These are phyloP conservation scores for Gypsophila paniculata DNA, from an alignment of 179 eudicot species.

Conservation along the genomic window DNA sequence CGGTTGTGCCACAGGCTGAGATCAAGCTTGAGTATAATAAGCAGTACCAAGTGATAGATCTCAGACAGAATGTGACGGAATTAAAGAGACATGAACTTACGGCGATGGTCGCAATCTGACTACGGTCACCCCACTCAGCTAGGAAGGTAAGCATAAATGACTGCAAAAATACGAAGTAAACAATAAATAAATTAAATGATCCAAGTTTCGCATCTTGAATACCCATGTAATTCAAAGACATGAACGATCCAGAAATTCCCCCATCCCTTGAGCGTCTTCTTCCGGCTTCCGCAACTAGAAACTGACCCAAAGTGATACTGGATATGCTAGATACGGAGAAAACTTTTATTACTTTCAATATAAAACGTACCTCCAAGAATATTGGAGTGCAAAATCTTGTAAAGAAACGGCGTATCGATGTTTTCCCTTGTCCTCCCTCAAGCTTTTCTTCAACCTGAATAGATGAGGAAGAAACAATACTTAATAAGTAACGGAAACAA, in stretches of 20 bases:
- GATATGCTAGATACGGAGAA: background rate
- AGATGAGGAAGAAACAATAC: background rate
- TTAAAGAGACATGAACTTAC: slow-evolving; percentile 47
- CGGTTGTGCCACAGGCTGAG: background rate
- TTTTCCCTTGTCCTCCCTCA: slow-evolving; percentile 91
- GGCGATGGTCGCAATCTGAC: slow-evolving; percentile 98
- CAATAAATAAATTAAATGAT: background rate
- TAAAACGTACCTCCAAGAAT: slow-evolving; percentile 68
- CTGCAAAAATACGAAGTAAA: slow-evolving; percentile 40
- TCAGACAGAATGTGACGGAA: background rate
- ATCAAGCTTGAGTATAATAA: background rate
- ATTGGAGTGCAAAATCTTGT: slow-evolving; percentile 93
- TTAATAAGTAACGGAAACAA: background rate
- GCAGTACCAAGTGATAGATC: background rate
- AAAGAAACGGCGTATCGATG: slow-evolving; percentile 63
- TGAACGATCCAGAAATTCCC: background rate
- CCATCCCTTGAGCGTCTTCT: background rate
- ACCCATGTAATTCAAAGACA: background rate
- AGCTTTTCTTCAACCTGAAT: slow-evolving; percentile 96
- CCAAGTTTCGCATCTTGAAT: background rate
- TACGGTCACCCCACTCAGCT: slow-evolving; percentile 99
- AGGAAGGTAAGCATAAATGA: slow-evolving; percentile 92
- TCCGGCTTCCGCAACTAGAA: background rate
- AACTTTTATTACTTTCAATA: background rate
- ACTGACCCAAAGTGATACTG: background rate